These are phyloP conservation scores for Holtermannia corniformis DNA, from an alignment of 768 basidiomycete species.

Conservation along the genomic window DNA sequence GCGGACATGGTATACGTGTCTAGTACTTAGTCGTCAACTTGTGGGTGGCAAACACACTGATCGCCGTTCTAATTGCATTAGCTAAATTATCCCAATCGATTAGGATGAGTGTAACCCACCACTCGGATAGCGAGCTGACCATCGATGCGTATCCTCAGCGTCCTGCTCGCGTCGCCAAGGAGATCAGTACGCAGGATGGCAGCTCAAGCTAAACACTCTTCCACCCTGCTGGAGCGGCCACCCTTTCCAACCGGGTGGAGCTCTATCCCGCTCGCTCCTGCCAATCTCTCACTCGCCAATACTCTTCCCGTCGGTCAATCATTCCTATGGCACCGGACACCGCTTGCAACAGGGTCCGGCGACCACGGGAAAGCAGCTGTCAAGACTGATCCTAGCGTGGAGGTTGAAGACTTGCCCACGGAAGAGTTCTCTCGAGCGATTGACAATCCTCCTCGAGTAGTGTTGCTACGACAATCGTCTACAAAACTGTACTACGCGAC, in stretches of 20 bases:
- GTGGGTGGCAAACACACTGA: no score
- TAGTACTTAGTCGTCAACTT: no score
- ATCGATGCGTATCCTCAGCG: background rate
- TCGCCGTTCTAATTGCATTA: no score
- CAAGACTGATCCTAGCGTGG: background rate
- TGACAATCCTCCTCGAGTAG: slow-evolving; percentile 29
- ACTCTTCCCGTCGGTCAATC: slow-evolving; percentile 39
- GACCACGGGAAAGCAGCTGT: background rate
- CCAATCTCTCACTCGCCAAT: slow-evolving; percentile 33
- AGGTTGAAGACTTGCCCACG: slow-evolving; percentile 1
- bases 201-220: background rate
- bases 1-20: background rate
- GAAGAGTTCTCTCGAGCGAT: slow-evolving; percentile 40
- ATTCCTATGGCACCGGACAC: slow-evolving; percentile 35
- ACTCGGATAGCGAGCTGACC: no score
- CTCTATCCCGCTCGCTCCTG: slow-evolving; percentile 13
- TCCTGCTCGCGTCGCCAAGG: background rate
- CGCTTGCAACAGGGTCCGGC: no score
- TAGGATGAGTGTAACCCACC: no score
- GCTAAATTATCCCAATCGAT: no score
- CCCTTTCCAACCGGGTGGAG: slow-evolving; percentile 33
- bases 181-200: background rate
- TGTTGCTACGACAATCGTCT: slow-evolving; percentile 36
- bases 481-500: slow-evolving; percentile 29
- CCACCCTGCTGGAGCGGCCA: slow-evolving; percentile 6